Evolutionary conservation across 306 rosid genomes (phyloP).

Genomic region (Canavalia ensiformis): DNA sequence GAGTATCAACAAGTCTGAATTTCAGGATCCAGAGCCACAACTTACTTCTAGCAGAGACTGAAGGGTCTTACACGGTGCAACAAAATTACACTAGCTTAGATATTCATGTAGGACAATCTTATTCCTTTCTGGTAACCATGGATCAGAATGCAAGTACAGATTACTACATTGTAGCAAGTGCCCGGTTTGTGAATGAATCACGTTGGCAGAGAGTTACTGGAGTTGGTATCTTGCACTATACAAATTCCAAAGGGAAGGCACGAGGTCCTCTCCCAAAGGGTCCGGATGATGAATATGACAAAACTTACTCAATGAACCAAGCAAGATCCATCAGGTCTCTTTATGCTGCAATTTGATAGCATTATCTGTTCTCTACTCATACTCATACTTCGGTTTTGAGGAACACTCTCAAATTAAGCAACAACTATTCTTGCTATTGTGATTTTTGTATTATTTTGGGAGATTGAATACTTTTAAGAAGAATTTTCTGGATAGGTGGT

Average conservation of each 20-base stretch:
- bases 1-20: slow-evolving; percentile 91
- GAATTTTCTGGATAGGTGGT: background rate
- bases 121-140: slow-evolving; percentile 84
- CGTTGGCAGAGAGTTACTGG: slow-evolving; percentile 91
- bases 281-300: slow-evolving; percentile 88
- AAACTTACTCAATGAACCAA: slow-evolving; percentile 98
- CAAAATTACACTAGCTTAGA: slow-evolving; percentile 94
- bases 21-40: slow-evolving; percentile 95
- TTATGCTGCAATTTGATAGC: slow-evolving; percentile 17
- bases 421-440: background rate
- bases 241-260: slow-evolving; percentile 97
- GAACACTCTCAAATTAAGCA: background rate
- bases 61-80: slow-evolving; percentile 95
- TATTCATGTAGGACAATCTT: slow-evolving; percentile 96
- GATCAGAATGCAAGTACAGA: slow-evolving; percentile 96
- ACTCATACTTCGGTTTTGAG: background rate
- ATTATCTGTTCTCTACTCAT: slow-evolving; percentile 8
- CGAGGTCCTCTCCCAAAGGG: slow-evolving; percentile 78
- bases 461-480: slow-evolving; percentile 22
- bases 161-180: slow-evolving; percentile 95
- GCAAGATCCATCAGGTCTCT: slow-evolving; percentile 94
- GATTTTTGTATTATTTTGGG: slow-evolving; percentile 33
- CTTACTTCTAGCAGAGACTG: slow-evolving; percentile 91
- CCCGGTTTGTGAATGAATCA: slow-evolving; percentile 89
- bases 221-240: slow-evolving; percentile 85